Evolutionary conservation across 179 eudicot species (phyloP).

Genomic region (Silene coronaria): DNA sequence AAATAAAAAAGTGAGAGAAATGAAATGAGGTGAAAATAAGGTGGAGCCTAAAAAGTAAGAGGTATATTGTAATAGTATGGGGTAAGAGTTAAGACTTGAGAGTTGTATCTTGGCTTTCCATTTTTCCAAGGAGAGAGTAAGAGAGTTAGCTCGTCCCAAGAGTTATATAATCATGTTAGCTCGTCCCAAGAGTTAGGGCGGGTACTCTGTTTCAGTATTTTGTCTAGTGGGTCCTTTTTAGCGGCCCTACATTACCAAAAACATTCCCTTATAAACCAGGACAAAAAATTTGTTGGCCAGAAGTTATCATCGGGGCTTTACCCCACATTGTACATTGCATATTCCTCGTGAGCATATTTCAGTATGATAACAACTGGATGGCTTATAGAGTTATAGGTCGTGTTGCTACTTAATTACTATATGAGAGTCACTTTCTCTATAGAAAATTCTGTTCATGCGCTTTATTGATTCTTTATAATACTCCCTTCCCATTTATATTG

Average conservation of each 20-base stretch:
- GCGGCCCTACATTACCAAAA: slow-evolving; percentile 14
- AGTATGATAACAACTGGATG: slow-evolving; percentile 10
- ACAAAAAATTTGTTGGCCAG: background rate
- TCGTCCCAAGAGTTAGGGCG: background rate
- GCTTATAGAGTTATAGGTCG: background rate
- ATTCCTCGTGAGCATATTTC: slow-evolving; percentile 8
- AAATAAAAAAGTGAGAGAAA: background rate
- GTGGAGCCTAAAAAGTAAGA: background rate
- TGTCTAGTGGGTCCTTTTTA: slow-evolving; percentile 10
- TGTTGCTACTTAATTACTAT: background rate
- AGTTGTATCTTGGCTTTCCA: background rate
- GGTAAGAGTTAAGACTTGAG: background rate
- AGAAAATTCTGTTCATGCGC: background rate
- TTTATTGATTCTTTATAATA: background rate
- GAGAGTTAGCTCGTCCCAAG: background rate
- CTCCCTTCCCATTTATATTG: background rate
- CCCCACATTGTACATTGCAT: slow-evolving; percentile 14
- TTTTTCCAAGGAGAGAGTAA: background rate
- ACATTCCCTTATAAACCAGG: slow-evolving; percentile 1
- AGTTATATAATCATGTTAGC: background rate
- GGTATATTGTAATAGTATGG: background rate
- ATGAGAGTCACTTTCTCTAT: slow-evolving; percentile 4
- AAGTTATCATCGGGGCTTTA: slow-evolving; percentile 5
- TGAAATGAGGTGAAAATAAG: background rate
- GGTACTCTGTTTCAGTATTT: slow-evolving; percentile 1